These are phyloP conservation scores for Dendrobium officinale DNA, from an alignment of 106 monocot genomes.

Conservation along the genomic window DNA sequence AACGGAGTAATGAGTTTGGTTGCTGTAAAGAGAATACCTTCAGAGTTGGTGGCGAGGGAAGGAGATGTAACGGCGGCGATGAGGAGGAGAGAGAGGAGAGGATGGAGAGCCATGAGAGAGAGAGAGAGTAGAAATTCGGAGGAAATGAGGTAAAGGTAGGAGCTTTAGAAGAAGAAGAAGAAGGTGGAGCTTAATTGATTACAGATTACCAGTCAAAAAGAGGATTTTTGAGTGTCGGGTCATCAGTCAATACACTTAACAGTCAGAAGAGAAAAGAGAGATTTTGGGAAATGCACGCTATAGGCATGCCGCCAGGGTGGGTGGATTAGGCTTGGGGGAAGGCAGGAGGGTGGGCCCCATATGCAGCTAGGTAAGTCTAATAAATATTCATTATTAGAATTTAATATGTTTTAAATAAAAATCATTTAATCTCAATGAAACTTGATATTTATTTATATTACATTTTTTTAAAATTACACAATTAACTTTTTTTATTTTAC, in stretches of 20 bases:
- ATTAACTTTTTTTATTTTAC: no score
- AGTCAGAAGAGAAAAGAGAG: not conserved
- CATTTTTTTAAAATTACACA: no score
- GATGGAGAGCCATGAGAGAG: slow-evolving; percentile 21
- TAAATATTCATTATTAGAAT: not conserved
- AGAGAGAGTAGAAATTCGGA: slow-evolving; percentile 1
- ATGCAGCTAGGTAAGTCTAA: no score
- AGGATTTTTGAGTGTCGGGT: not conserved
- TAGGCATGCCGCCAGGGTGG: not conserved
- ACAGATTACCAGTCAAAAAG: not conserved
- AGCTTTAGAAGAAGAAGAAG: not conserved
- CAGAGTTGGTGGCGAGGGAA: slow-evolving; percentile 61
- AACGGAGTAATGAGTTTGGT: not conserved
- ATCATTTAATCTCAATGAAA: no score
- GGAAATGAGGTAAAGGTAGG: not conserved
- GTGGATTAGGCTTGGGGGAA: not conserved
- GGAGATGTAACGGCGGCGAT: slow-evolving; percentile 29
- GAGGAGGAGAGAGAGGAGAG: slow-evolving; percentile 12
- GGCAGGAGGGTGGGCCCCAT: not conserved
- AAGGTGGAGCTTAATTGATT: not conserved
- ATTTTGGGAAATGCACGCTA: not conserved
- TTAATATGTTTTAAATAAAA: not conserved
- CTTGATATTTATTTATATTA: no score
- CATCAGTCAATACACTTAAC: not conserved
- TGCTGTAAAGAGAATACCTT: slow-evolving; percentile 30